Evolutionary conservation across 345 rosid species (phyloP).

Genomic region (Rhodomyrtus tomentosa): DNA sequence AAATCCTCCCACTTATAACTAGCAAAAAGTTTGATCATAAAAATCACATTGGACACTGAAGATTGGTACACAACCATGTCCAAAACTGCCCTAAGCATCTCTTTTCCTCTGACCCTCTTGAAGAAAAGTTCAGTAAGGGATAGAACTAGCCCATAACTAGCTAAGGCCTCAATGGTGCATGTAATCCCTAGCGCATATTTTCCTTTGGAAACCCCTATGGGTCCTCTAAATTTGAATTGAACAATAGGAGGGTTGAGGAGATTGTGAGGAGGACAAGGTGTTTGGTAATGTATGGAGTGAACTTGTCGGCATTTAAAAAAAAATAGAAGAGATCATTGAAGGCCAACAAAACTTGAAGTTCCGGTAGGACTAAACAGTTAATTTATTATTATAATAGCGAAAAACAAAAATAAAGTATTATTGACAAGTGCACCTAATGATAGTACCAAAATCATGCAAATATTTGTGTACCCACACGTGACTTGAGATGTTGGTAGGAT

Average conservation of each 20-base stretch:
- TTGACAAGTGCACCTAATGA: too few relatives aligned
- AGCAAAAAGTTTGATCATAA: constrained; percentile 15
- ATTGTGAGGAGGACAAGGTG: constrained; percentile 27
- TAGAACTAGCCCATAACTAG: constrained; percentile 8
- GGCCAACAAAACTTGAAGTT: too few relatives aligned
- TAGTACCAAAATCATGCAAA: too few relatives aligned
- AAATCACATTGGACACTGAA: background rate
- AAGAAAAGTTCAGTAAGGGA: constrained; percentile 12
- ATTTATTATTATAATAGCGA: too few relatives aligned
- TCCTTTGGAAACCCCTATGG: background rate
- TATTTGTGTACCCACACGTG: too few relatives aligned
- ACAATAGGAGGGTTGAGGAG: constrained; percentile 25
- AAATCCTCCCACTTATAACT: constrained; percentile 28
- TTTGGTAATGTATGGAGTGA: constrained; percentile 26
- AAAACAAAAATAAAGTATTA: too few relatives aligned
- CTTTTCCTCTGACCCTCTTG: constrained; percentile 11
- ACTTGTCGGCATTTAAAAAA: constrained; percentile 26
- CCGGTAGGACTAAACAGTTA: too few relatives aligned
- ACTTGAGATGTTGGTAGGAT: too few relatives aligned
- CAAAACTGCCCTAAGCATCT: constrained; percentile 7
- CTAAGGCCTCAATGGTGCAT: constrained; percentile 20
- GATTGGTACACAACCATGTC: constrained; percentile 9
- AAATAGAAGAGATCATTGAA: constrained; percentile 35
- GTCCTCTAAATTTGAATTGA: constrained; percentile 4
- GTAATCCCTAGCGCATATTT: constrained; percentile 23